Evolutionary conservation across 306 rosid genomes (phyloP).

Genomic region (Cicer yamashitae): DNA sequence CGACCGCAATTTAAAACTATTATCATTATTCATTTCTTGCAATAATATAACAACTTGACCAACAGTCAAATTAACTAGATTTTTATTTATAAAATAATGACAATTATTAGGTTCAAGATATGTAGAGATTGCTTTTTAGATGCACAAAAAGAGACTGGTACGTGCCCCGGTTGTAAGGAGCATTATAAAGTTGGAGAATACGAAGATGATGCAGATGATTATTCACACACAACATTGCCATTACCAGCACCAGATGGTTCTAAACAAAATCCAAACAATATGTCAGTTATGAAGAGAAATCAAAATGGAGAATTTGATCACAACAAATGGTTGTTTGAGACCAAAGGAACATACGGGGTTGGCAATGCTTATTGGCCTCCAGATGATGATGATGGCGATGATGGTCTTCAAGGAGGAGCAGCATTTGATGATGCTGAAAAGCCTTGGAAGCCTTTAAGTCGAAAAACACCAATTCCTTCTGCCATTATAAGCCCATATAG

Average conservation of each 20-base stretch:
- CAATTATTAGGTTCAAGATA: slow-evolving; percentile 70
- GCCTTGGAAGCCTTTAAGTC: slow-evolving; percentile 79
- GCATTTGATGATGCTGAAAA: slow-evolving; percentile 62
- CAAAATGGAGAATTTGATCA: slow-evolving; percentile 92
- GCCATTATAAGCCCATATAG: slow-evolving; percentile 85
- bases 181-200: slow-evolving; percentile 62
- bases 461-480: slow-evolving; percentile 60
- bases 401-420: slow-evolving; percentile 48
- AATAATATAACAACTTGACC: too few species aligned
- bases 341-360: slow-evolving; percentile 84
- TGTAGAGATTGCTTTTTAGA: slow-evolving; percentile 88
- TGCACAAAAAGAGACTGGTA: slow-evolving; percentile 69
- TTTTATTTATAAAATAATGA: not conserved
- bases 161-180: slow-evolving; percentile 94
- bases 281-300: slow-evolving; percentile 85
- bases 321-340: slow-evolving; percentile 87
- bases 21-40: too few species aligned
- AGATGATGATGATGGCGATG: slow-evolving; percentile 53
- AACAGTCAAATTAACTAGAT: not conserved
- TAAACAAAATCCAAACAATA: slow-evolving; percentile 57
- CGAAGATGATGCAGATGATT: slow-evolving; percentile 58
- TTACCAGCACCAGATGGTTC: slow-evolving; percentile 66
- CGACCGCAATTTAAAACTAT: too few species aligned
- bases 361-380: slow-evolving; percentile 84
- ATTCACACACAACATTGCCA: slow-evolving; percentile 55